Base-by-base conservation (phyloP, 1,139 yeast species). In the Nakaseomyces bracarensis region DNA sequence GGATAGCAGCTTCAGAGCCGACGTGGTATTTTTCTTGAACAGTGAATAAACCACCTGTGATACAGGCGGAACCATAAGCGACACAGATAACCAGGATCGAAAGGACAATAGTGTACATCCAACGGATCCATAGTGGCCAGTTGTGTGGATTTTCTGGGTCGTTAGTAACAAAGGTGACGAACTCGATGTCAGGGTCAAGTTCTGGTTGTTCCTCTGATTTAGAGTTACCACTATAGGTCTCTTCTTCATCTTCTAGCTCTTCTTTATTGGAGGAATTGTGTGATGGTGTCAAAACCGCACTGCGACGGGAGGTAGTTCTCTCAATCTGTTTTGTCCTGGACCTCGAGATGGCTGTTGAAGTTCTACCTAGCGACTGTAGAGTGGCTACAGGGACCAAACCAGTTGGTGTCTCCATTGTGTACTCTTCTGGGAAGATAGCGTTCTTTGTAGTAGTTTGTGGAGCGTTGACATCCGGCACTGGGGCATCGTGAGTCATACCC, bases 81-180 rank as follows among this genome's bases (percentile, higher is more conserved):
- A 89, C 95, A 51, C 85, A 75, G 45, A 86, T 80, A 42, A 86
- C 95, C 45, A 82, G 69, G 27, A 76, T 45, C 1, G 95, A 76
- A 16, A 82, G 68, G 7, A 79, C 51, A 22, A 81, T 58, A 1
- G 96, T 86, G 56, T 80, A 82, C 3, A 62, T 13, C 89, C 95
- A 82, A 57, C 79, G 78, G 28, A 63, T 45, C 49, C 54, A 51
- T 36, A 68, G 50, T 18, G 74, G 66, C 96, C 96, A 87, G 61
- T 86, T 86, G 55, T 81, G 79, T 19, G 96, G 96, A 61, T 86
- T 87, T 51, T 77, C 87, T 0, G 93, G 91, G 59, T 86, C 96
- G 49, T 75, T 74, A 11, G 78, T 68, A 5, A 70, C 66, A 59
- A 84, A 86, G 1, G 95, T 86, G 46, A 86, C 95, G 57, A 83